These are phyloP conservation scores for Metarhizium humberi DNA, from an alignment of 2,329 filamentous ascomycete genomes.

Conservation along the genomic window DNA sequence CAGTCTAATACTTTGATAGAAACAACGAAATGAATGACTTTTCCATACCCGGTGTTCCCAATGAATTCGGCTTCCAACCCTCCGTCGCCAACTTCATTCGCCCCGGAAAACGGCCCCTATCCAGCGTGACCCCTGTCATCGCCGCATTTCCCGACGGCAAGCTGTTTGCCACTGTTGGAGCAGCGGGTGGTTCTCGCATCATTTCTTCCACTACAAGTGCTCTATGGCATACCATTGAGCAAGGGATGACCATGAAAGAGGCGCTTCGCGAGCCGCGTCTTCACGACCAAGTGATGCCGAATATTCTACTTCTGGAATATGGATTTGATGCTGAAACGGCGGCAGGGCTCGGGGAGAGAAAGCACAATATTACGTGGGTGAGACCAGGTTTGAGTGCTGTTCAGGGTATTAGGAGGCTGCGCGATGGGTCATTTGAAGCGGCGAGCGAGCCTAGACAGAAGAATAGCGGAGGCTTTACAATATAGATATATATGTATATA, in stretches of 20 bases:
- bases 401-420: constrained; percentile 54
- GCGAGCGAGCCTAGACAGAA: constrained; percentile 66
- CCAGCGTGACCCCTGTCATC: constrained; percentile 73
- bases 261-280: constrained; percentile 60
- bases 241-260: constrained; percentile 44
- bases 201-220: constrained; percentile 71
- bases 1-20: constrained; percentile 14
- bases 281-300: constrained; percentile 76
- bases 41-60: constrained; percentile 66
- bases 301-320: constrained; percentile 58
- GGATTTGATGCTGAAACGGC: constrained; percentile 56
- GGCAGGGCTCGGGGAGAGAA: constrained; percentile 50
- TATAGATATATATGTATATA: constrained; percentile 15
- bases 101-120: constrained; percentile 72
- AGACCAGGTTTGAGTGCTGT: constrained; percentile 55
- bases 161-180: constrained; percentile 61
- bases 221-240: constrained; percentile 63
- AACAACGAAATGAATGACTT: constrained; percentile 73
- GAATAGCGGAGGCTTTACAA: constrained; percentile 55
- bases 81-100: constrained; percentile 73
- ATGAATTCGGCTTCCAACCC: constrained; percentile 80
- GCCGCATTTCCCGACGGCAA: constrained; percentile 52
- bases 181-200: constrained; percentile 75
- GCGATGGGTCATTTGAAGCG: constrained; percentile 66
- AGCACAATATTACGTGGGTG: constrained; percentile 66